phyloP scores from a whole-genome alignment of 305 asterid species.

The Striga hermonthica region DNA sequence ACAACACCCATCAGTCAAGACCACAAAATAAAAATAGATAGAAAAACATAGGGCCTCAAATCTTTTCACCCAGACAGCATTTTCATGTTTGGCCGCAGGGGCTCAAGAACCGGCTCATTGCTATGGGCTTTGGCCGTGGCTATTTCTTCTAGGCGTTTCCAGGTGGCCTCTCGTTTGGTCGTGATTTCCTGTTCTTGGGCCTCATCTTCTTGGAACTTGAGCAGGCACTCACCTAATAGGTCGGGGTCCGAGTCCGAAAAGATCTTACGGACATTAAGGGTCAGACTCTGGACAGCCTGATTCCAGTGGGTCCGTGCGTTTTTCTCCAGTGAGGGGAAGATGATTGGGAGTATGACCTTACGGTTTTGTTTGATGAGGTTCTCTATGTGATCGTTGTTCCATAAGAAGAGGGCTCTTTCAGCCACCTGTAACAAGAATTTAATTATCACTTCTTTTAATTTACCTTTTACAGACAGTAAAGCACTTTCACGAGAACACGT shows the following conservation, averaged over 20 bases:
- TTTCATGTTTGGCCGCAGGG: constrained; percentile 37
- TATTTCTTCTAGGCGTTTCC: constrained; percentile 82
- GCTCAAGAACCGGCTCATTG: constrained; percentile 63
- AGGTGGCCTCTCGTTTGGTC: constrained; percentile 60
- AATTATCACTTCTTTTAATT: no score
- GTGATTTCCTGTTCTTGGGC: constrained; percentile 51
- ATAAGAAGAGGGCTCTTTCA: constrained; percentile 50
- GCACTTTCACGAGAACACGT: no score
- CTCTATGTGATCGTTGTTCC: constrained; percentile 56
- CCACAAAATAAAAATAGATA: constrained; percentile 26
- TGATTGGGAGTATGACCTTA: constrained; percentile 45
- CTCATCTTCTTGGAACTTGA: constrained; percentile 76
- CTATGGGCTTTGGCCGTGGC: constrained; percentile 66
- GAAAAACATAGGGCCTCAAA: constrained; percentile 10
- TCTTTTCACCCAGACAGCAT: constrained; percentile 45
- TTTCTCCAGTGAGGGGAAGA: constrained; percentile 46
- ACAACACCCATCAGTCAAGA: constrained; percentile 31
- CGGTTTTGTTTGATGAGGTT: constrained; percentile 51
- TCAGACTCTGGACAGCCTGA: constrained; percentile 52
- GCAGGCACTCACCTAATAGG: constrained; percentile 75
- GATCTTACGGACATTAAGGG: constrained; percentile 63
- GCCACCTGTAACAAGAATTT: constrained; percentile 40
- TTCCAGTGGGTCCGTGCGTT: constrained; percentile 53
- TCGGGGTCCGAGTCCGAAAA: constrained; percentile 72
- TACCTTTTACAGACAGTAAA: no score